Evolutionary conservation across 2,329 filamentous ascomycete species (phyloP).

Genomic region (Trichoderma simmonsii): DNA sequence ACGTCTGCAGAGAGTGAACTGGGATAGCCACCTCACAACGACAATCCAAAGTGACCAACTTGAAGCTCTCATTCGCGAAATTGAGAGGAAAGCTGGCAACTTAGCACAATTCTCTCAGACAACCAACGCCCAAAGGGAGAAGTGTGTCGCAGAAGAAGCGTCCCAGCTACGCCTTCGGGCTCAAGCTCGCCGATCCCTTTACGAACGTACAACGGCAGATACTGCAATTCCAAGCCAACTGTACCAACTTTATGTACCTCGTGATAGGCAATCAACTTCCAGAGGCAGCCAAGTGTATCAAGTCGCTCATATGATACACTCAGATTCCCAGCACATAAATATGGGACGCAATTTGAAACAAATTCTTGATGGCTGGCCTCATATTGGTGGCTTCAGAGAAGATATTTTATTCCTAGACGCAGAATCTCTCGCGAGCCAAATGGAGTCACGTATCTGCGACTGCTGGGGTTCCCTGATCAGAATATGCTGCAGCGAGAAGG

Average conservation of each 20-base stretch:
- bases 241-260: background rate
- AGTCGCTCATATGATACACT: background rate
- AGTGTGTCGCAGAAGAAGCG: no score
- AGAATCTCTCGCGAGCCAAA: no score
- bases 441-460: no score
- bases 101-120: background rate
- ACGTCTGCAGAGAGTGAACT: slow-evolving; percentile 35
- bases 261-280: background rate
- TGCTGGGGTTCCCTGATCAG: background rate
- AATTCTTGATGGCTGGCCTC: background rate
- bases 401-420: no score
- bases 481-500: background rate
- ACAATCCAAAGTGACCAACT: slow-evolving; percentile 37
- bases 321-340: background rate
- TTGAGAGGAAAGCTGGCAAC: background rate
- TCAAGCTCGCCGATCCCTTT: background rate
- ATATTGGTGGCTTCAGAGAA: background rate
- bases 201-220: background rate
- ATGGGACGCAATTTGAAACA: background rate
- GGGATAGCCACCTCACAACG: slow-evolving; percentile 32
- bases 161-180: slow-evolving; percentile 5
- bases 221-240: accelerated
- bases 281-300: background rate
- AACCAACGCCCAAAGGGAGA: background rate
- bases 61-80: background rate